These are phyloP conservation scores for Macroventuria anomochaeta DNA, from an alignment of 2,329 filamentous ascomycete species.

Conservation along the genomic window DNA sequence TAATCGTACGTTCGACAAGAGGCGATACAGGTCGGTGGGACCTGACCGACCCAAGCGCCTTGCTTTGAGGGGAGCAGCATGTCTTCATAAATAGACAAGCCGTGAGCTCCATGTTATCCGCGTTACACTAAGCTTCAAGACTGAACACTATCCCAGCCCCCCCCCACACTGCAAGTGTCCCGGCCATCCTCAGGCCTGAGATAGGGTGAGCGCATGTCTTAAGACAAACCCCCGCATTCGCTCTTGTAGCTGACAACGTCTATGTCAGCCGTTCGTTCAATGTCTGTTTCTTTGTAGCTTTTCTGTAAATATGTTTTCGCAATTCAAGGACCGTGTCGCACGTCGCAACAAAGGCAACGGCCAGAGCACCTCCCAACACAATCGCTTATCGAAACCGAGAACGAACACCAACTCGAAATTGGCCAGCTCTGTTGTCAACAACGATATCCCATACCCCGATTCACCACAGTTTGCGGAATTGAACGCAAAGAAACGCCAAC, in stretches of 20 bases:
- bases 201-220: slow-evolving; percentile 7
- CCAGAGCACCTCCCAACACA: slow-evolving; percentile 32
- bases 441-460: slow-evolving; percentile 31
- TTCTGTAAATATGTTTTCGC: slow-evolving; percentile 28
- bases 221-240: not conserved
- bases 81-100: slow-evolving; percentile 24
- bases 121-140: slow-evolving; percentile 21
- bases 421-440: slow-evolving; percentile 20
- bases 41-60: slow-evolving; percentile 24
- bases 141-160: slow-evolving; percentile 17
- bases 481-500: slow-evolving; percentile 36
- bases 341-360: slow-evolving; percentile 35
- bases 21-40: slow-evolving; percentile 19
- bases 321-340: slow-evolving; percentile 22
- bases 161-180: slow-evolving; percentile 16
- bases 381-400: slow-evolving; percentile 46
- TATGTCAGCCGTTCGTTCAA: slow-evolving; percentile 18
- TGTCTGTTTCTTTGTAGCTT: slow-evolving; percentile 19
- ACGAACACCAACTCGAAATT: slow-evolving; percentile 43
- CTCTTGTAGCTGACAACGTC: not conserved
- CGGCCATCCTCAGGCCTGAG: slow-evolving; percentile 16
- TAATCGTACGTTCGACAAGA: slow-evolving; percentile 25
- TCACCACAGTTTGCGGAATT: slow-evolving; percentile 36
- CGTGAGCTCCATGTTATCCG: slow-evolving; percentile 17
- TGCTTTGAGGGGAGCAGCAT: slow-evolving; percentile 19